phyloP scores from a whole-genome alignment of 2,329 filamentous ascomycete species.

The Pseudogymnoascus sp. region DNA sequence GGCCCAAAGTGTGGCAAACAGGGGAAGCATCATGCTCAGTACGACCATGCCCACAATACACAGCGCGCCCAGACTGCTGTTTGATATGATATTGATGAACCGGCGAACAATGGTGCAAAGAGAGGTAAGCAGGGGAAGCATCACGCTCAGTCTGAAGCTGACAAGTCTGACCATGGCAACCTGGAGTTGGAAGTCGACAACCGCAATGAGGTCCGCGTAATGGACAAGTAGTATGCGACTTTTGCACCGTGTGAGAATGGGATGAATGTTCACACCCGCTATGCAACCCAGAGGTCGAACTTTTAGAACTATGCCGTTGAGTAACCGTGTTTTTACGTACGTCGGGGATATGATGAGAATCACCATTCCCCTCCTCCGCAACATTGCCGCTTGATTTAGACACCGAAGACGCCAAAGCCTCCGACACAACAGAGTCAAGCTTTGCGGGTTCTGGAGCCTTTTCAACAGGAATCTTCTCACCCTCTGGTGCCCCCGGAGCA shows the following conservation, averaged over 20 bases:
- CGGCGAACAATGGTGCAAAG: not conserved
- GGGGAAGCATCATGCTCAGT: not conserved
- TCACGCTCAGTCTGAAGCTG: not conserved
- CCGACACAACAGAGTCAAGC: not conserved
- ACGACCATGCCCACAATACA: not conserved
- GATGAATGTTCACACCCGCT: no score
- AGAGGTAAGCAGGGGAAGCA: not conserved
- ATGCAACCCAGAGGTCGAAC: not conserved
- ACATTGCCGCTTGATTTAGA: not conserved
- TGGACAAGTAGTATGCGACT: not conserved
- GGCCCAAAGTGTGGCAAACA: not conserved
- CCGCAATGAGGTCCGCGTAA: not conserved
- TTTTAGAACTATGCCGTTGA: not conserved
- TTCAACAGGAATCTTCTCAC: not conserved
- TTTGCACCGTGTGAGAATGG: not conserved
- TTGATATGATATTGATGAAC: not conserved
- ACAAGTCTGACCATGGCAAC: not conserved
- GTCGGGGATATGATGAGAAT: not conserved
- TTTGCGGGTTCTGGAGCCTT: not conserved
- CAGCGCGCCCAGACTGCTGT: not conserved
- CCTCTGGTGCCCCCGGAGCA: not conserved
- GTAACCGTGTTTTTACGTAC: not conserved
- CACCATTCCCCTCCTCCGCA: not conserved
- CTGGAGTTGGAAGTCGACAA: not conserved
- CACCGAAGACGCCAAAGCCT: not conserved